Conservation (phyloP, 192 early-diverging fungal species). For the Linnemannia schmuckeri region DNA sequence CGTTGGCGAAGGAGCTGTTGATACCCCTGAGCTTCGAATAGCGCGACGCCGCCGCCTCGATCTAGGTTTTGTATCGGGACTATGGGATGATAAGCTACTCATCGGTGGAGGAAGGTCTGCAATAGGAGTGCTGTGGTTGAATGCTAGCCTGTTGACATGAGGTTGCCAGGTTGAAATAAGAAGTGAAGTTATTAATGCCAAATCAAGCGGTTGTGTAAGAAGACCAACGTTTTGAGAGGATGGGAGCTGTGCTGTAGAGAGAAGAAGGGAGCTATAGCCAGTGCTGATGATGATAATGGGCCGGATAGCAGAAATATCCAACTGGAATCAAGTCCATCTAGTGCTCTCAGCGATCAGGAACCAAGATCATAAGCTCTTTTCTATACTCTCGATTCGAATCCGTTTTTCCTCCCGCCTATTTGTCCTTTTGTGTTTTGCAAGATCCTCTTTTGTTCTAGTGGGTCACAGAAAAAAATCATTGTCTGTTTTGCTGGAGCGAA, state of each 20-base stretch:
- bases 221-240: background rate
- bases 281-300: background rate
- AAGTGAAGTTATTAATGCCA: background rate
- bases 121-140: background rate
- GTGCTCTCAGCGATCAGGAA: slow-evolving; percentile 2
- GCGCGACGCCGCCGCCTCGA: background rate
- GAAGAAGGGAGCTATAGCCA: background rate
- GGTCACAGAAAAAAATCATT: background rate
- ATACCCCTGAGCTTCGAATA: background rate
- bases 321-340: background rate
- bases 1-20: background rate
- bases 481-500: background rate
- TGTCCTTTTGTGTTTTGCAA: background rate
- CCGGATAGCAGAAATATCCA: background rate
- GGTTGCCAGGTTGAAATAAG: background rate
- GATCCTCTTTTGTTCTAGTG: background rate
- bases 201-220: background rate
- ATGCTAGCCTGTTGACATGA: background rate
- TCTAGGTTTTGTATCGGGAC: background rate
- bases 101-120: background rate
- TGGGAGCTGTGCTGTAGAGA: too few relatives aligned
- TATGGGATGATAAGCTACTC: background rate
- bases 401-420: background rate
- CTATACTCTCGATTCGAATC: slow-evolving; percentile 1
- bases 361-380: background rate